Base-by-base conservation (phyloP, 1,284 basidiomycete genomes). In the Puccinia polysora region DNA sequence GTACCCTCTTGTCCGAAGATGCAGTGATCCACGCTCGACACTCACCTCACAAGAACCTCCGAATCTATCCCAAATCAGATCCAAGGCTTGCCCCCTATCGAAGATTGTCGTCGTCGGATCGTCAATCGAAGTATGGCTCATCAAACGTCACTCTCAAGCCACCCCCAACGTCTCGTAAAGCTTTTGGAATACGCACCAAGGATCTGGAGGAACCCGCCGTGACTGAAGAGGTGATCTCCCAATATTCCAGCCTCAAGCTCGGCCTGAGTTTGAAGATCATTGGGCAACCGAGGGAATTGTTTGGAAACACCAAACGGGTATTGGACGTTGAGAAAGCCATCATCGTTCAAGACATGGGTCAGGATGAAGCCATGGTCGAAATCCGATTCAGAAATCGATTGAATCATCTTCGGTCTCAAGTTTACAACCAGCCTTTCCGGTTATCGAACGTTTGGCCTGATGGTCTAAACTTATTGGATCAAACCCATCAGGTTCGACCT, bases 351-450 rank as follows among this genome's bases (percentile, higher is more conserved):
- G 65, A 68, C 18, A n/a, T 30, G 18, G 14, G 40, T 5, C 20
- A 38, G 18, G 4, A 59, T 40, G 36, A 59, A 25, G 18, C 8
- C 15, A 38, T 40, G 5, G 56, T 40, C n/a, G 65, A 68, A 32
- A 58, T 59, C 38, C 53, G 36, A 20, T 68, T 68, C n/a, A 45
- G 65, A 47, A 45, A 47, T 7, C 65, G 58, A 32, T 8, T 68
- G 2, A 43, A 23, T 12, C 34, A 47, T 8, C 58, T 40, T 15
- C 32, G 64, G 18, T 43, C 50, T 43, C 32, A 36, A 20, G 25
- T 67, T 2, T 67, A 67, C 32, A 67, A 56, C 23, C 36, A n/a
- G 3, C 52, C 52, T 18, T 67, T 67, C 38, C 64, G 64, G 8
- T 20, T 67, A 12, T 20, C 32, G 15, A 55, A 52, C 15, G 52